Evolutionary conservation across 352 stramenopile species (phyloP), one percentile per base, ranked within the genome.

Genomic region (Phytophthora europaea): DNA sequence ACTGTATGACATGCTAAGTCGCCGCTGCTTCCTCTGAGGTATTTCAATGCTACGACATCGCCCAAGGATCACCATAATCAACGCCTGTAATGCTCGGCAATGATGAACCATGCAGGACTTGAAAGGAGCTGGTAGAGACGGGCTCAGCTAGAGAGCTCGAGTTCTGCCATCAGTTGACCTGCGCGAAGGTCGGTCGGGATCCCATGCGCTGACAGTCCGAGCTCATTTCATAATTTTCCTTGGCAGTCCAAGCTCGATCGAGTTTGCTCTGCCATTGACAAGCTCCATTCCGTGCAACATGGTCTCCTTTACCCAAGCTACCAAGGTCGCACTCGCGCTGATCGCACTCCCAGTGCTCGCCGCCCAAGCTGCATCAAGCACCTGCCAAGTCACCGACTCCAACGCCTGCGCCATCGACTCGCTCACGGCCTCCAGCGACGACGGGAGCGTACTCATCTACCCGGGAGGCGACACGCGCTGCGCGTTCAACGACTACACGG

Each of bases 391-490:
- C 65, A 66, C 54, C 43, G 62, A 72, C 45, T 66, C 72, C n/a
- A 33, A 75, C 38, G 50, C 61, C 2, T 79, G 72, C 20, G 26
- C 72, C 43, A 72, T 79, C 43, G 66, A 75, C 48, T 69, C 59
- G 4, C 61, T 82, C 58, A 65, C 68, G 34, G 43, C 62, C 48
- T 76, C 67, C 43, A 52, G 7, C 23, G 63, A 48, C 8, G 73
- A 80, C 33, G 68, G 67, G 38, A 83, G 72, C 51, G 67, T 75
- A 22, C 57, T 83, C 52, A 74, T 82, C 55, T 85, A 82, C 57
- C 74, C 80, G 1, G 80, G 79, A 6, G 75, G 72, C 38, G 76
- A 74, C 65, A 84, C 76, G 38, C 80, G 76, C 64, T 83, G 75
- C 53, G 78, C 78, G 15, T 84, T 83, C 48, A 79, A 87, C 72